Evolutionary conservation across 2,329 filamentous ascomycete species (phyloP), one percentile per base, ranked within the genome.

Genomic region (Penicillium fuscoglaucum): DNA sequence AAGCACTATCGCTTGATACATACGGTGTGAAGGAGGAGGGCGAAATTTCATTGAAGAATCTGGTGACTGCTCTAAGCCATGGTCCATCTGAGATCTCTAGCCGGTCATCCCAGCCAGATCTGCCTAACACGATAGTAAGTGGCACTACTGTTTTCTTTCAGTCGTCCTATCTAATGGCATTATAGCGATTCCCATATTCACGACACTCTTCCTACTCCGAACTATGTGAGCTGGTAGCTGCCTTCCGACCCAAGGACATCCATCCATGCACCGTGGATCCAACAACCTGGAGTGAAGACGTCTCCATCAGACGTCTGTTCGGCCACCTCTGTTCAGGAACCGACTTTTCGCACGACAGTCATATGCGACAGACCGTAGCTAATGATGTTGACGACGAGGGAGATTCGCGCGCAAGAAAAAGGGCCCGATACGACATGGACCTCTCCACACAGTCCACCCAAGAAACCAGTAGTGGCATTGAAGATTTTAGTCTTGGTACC

Each of bases 141-240:
- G 1, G 17, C n/a, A n/a, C 26, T 28, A 24, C 4, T 21, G 3
- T n/a, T 54, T 33, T 6, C 5, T 9, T 28, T 21, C 9, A 6
- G 12, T 7, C 3, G 26, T 45, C 3, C 6, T 12, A 26, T 28
- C 64, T 68, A 47, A 66, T 40, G 12, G 4, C 13, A 3, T n/a
- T 15, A 35, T 45, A 77, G 78, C 80, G 78, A 21, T 97, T 96
- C 64, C 90, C 93, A 0, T 97, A 93, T 69, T 93, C 93, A 0
- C 84, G 93, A 1, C 93, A 98, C 73, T 96, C 93, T 0, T 96
- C 91, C 0, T 93, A 95, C 60, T 78, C 80, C 0, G 93, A 97
- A 71, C 82, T 96, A 3, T 89, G 90, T 62, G 76, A 86, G 53
- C 77, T 97, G 0, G 80, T 96, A 1, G 71, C 79, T 3, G 79